Evolutionary conservation across 1,284 basidiomycete species (phyloP), one percentile per base, ranked within the genome.

Genomic region (Heterobasidion occidentale): DNA sequence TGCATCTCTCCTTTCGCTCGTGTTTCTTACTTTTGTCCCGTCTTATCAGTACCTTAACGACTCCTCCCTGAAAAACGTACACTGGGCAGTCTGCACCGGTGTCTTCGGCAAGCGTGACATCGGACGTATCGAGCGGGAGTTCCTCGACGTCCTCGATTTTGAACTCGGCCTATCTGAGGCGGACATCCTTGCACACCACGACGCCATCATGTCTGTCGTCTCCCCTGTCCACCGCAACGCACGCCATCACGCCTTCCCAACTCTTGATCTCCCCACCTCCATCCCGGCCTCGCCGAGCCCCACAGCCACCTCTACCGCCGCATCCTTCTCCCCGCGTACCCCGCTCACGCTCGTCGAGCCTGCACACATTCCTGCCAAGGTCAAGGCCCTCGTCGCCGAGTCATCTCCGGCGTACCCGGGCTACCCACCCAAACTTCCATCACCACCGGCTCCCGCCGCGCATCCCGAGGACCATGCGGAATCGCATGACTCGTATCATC

Each of bases 101-200:
- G 82, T 89, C 36, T 88, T 89, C 64, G 86, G 86, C 65, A 88
- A 87, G 65, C 79, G 85, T 19, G 87, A 89, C 64, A 79, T 88
- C 20, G 86, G 86, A 36, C 80, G 86, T 61, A 88, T 89, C 63
- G 86, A 88, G 68, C 80, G 86, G 62, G 86, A 88, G 70, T 88
- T 86, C 69, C 79, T 89, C 59, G 83, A 86, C 59, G 87, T 88
- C 38, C 78, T 88, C 61, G 82, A 86, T 65, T 88, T 83, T 61
- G 83, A 89, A 64, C 76, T 88, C 50, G 73, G 74, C 58, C 67
- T 88, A 59, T 73, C 75, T 57, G 86, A 89, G 62, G 73, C 74
- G 55, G 86, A 88, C 62, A 62, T 88, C 60, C 76, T 87, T 56
- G 74, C 74, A 49, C 83, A 86, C 66, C 81, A 86, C 57, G 76